These are phyloP conservation scores for Ustilago shanxiensis DNA, from an alignment of 1,284 basidiomycete species.

Conservation along the genomic window DNA sequence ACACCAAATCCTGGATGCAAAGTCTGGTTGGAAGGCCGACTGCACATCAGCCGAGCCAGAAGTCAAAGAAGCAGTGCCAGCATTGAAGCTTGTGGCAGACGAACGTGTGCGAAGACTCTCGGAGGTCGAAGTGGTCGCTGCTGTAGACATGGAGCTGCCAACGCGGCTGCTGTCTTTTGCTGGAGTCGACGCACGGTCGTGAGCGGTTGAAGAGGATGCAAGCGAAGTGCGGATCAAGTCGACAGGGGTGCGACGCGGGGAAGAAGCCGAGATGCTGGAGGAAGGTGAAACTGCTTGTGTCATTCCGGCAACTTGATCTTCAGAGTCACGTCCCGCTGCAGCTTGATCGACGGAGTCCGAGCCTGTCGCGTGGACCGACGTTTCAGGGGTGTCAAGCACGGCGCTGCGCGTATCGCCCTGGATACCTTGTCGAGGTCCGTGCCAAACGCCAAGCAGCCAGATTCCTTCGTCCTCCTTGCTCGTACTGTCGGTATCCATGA, in stretches of 20 bases:
- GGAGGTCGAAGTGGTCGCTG: constrained; percentile 24
- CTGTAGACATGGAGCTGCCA: constrained; percentile 41
- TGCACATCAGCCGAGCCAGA: constrained; percentile 13
- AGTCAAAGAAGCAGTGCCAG: not conserved
- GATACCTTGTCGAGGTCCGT: constrained; percentile 41
- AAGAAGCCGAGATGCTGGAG: constrained; percentile 19
- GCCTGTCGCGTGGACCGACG: constrained; percentile 6
- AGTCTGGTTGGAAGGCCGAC: constrained; percentile 49
- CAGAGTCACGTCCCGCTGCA: constrained; percentile 2
- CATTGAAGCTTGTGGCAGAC: constrained; percentile 38
- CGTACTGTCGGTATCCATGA: constrained; percentile 51
- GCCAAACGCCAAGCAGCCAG: constrained; percentile 65
- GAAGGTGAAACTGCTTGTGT: constrained; percentile 26
- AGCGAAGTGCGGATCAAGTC: constrained; percentile 26
- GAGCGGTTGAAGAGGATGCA: constrained; percentile 17
- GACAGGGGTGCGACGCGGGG: constrained; percentile 19
- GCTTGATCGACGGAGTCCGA: not conserved
- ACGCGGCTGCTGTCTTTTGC: constrained; percentile 24
- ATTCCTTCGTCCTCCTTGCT: constrained; percentile 49
- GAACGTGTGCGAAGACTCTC: constrained; percentile 40
- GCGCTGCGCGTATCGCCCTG: not conserved
- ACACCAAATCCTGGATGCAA: constrained; percentile 66
- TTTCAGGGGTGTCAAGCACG: not conserved
- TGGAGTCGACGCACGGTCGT: constrained; percentile 8
- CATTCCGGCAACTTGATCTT: constrained; percentile 10